Evolutionary conservation across 2,329 filamentous ascomycete genomes (phyloP).

Genomic region (Aulographum hederae): DNA sequence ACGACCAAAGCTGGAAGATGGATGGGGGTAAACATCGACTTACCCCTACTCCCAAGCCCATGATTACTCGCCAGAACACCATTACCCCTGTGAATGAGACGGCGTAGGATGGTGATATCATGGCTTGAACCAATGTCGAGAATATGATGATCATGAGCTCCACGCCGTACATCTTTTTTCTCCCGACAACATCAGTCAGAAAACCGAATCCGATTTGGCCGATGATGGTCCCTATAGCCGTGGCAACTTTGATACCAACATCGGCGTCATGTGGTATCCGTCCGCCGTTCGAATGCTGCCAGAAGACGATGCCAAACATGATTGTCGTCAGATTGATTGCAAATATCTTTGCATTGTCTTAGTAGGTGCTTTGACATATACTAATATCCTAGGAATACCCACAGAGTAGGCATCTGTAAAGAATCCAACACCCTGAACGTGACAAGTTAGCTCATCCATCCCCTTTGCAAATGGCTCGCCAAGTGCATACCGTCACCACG

Average conservation of each 20-base stretch:
- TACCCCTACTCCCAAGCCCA: slow-evolving; percentile 13
- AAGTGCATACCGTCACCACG: slow-evolving; percentile 55
- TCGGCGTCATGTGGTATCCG: slow-evolving; percentile 49
- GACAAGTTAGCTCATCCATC: too few species aligned
- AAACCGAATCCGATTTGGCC: slow-evolving; percentile 68
- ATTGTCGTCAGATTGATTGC: slow-evolving; percentile 53
- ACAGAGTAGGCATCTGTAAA: slow-evolving; percentile 61
- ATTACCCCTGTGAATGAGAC: slow-evolving; percentile 19
- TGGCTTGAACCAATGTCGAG: slow-evolving; percentile 19
- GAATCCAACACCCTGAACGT: slow-evolving; percentile 79
- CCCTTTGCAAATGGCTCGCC: too few species aligned
- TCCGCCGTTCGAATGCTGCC: slow-evolving; percentile 26
- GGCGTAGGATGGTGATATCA: slow-evolving; percentile 16
- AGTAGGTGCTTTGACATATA: slow-evolving; percentile 36
- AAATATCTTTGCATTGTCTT: too few species aligned
- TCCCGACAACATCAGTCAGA: slow-evolving; percentile 10
- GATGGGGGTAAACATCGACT: neutral
- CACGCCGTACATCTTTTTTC: slow-evolving; percentile 11
- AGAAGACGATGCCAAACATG: slow-evolving; percentile 69
- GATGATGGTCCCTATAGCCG: slow-evolving; percentile 65
- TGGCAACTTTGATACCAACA: slow-evolving; percentile 72
- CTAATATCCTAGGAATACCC: too few species aligned
- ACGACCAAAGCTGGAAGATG: slow-evolving; percentile 25
- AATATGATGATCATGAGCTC: slow-evolving; percentile 21
- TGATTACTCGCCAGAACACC: slow-evolving; percentile 21